Evolutionary conservation across 1,284 basidiomycete species (phyloP).

Genomic region (Ganoderma lingzhi): DNA sequence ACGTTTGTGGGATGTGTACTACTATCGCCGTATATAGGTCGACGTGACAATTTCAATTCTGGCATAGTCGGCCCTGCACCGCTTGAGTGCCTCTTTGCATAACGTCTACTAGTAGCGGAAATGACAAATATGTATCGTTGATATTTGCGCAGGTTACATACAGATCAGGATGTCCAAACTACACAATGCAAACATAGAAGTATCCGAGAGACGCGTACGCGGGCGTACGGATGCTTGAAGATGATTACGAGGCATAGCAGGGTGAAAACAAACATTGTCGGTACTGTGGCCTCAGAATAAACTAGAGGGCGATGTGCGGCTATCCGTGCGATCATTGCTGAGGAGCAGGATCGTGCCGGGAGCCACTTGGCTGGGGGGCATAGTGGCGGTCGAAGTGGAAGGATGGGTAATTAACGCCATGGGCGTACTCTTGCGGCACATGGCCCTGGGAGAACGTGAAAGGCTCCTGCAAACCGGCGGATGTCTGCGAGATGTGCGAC

Average conservation of each 20-base stretch:
- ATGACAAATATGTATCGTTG: not conserved
- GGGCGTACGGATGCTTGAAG: not conserved
- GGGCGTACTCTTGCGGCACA: constrained; percentile 32
- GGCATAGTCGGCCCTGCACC: not conserved
- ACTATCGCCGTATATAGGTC: not conserved
- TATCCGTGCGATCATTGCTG: constrained; percentile 3
- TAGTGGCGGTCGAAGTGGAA: constrained; percentile 17
- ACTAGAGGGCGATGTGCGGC: not conserved
- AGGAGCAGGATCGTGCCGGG: constrained; percentile 11
- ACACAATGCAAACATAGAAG: not conserved
- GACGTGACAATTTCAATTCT: not conserved
- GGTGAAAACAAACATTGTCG: not conserved
- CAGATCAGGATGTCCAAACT: too few species aligned
- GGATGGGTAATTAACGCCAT: constrained; percentile 31
- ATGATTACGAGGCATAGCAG: not conserved
- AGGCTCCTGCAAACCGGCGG: constrained; percentile 22
- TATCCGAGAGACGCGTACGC: not conserved
- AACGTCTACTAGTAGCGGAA: too few species aligned
- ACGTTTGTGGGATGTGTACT: not conserved
- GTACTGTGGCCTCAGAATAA: not conserved
- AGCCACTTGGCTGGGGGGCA: constrained; percentile 3
- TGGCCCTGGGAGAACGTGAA: constrained; percentile 43
- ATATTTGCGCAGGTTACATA: not conserved
- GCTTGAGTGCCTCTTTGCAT: too few species aligned
- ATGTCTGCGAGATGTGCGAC: constrained; percentile 3